Base-by-base conservation (phyloP, 2,329 filamentous ascomycete genomes). In the Tympanopsis confertula region DNA sequence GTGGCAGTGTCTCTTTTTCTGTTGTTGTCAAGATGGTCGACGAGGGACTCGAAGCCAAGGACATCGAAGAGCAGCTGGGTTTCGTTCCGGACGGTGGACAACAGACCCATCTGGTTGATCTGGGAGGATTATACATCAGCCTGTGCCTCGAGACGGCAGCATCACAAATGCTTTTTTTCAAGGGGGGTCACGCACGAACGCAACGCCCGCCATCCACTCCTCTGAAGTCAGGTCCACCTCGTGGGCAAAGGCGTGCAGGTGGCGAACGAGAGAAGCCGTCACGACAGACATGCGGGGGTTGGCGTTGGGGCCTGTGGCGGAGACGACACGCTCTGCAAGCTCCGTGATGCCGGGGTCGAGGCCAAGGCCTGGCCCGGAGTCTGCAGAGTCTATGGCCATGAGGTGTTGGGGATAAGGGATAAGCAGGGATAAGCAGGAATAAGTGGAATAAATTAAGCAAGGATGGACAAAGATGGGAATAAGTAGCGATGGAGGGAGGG, bases 21-120 rank as follows among this genome's bases (percentile, higher is more conserved):
- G 42, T 75, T 78, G 60, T 78, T 82, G 39, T 82, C 85, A 51
- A 91, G 89, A 54, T 89, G 83, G 55, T 89, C 85, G 35, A 88
- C 82, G 3, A 84, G 71, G 56, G 70, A 82, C 58, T 91, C 85
- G 2, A 88, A 64, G 14, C 83, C 83, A 38, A 86, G 67, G 22
- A 87, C 69, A 48, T 87, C 82, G 49, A 70, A 82, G 41, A 87
- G 65, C 42, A 82, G 70, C 60, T 83, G 78, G 36, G 77, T 72
- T 62, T 87, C 83, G 56, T 88, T 86, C 38, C 83, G 69, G 45
- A 74, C 68, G 39, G 71, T 68, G 54, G 72, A 81, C 61, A 82
- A 78, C 61, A 82, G 72, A 45, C 82, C 82, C 36, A 82, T 73
- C 47, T 69, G 68, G 63, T 84, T 84, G 59, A 85, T 64, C 55